Conservation (phyloP, 352 stramenopile genomes). For the Aphanomyces stellatus region DNA sequence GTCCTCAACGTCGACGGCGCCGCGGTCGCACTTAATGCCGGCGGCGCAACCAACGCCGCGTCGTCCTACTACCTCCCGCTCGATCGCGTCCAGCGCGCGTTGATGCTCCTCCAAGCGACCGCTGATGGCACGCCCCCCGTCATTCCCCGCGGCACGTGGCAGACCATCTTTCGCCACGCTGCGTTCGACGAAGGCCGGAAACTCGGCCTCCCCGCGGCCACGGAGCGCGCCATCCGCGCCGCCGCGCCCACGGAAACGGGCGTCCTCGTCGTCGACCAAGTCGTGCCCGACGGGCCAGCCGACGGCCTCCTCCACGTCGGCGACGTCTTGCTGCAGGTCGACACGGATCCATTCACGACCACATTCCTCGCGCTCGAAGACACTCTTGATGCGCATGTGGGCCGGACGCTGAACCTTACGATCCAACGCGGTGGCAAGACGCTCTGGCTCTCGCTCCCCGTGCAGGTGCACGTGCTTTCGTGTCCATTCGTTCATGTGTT, state of each 20-base stretch:
- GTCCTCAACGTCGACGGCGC: constrained; percentile 82
- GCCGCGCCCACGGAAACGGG: constrained; percentile 72
- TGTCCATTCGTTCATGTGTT: neutral
- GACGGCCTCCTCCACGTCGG: constrained; percentile 66
- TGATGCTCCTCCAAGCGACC: constrained; percentile 44
- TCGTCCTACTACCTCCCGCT: constrained; percentile 89
- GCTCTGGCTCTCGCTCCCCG: constrained; percentile 24
- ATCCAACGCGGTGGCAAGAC: constrained; percentile 62
- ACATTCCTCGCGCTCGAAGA: constrained; percentile 79
- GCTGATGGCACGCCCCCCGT: too few species aligned
- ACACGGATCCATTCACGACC: constrained; percentile 52
- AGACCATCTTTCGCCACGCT: constrained; percentile 83
- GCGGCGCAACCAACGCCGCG: constrained; percentile 73
- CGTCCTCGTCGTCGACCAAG: constrained; percentile 85
- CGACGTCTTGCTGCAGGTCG: constrained; percentile 81
- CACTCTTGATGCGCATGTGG: constrained; percentile 61
- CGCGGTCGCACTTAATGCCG: constrained; percentile 87
- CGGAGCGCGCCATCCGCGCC: constrained; percentile 55
- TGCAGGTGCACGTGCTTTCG: neutral
- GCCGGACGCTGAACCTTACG: constrained; percentile 44
- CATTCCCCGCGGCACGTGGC: constrained; percentile 64
- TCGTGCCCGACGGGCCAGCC: constrained; percentile 68
- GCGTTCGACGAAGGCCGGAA: constrained; percentile 85
- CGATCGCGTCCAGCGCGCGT: constrained; percentile 73
- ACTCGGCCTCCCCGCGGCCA: constrained; percentile 57